These are phyloP conservation scores for Colletotrichum orchidophilum DNA, from an alignment of 2,329 filamentous ascomycete genomes.

Conservation along the genomic window DNA sequence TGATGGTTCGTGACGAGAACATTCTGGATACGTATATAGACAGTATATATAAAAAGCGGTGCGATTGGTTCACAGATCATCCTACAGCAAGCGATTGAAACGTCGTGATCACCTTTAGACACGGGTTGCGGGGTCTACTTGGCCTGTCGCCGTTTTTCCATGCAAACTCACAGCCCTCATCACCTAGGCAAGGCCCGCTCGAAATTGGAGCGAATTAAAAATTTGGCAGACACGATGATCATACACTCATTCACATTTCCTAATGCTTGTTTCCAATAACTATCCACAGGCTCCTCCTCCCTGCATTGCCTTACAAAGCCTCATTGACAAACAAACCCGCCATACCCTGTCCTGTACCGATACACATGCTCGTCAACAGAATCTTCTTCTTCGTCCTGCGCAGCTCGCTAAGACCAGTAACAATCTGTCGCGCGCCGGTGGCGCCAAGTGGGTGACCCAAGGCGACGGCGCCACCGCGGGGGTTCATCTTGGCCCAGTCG, in stretches of 20 bases:
- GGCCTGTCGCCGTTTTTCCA: background rate
- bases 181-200: background rate
- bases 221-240: background rate
- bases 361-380: constrained; percentile 90
- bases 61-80: background rate
- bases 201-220: background rate
- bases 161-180: background rate
- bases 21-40: constrained; percentile 9
- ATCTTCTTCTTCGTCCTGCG: constrained; percentile 89
- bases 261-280: background rate
- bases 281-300: no score
- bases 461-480: constrained; percentile 83
- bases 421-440: constrained; percentile 83
- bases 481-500: constrained; percentile 81
- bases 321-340: constrained; percentile 73
- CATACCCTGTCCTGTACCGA: constrained; percentile 76
- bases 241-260: background rate
- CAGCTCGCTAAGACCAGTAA: constrained; percentile 88
- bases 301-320: constrained; percentile 33
- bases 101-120: no score
- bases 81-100: no score
- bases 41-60: constrained; percentile 13
- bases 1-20: constrained; percentile 6
- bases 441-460: constrained; percentile 84
- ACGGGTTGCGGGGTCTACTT: no score